Evolutionary conservation across 2,329 filamentous ascomycete species (phyloP), one percentile per base, ranked within the genome.

Genomic region (Ophiostoma novo-ulmi): DNA sequence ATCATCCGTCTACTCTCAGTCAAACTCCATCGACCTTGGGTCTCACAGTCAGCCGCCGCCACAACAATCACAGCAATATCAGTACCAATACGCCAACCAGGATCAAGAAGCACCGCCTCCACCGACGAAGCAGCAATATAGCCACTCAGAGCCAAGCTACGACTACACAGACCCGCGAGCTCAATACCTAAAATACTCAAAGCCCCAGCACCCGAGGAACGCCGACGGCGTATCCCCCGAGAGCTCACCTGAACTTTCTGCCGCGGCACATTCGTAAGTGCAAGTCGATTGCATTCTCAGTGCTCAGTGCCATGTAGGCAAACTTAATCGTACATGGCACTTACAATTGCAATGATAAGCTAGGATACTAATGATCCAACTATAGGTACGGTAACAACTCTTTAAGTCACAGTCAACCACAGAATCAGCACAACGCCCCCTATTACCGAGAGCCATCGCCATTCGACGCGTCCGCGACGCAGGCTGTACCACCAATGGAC

Each of bases 1-100:
- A 7, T 89, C 88, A 41, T 90, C 89, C 20, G 74, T 88, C 66
- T 90, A 91, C 77, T 87, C 88, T 65, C 83, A 86, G 77, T 83
- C 81, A 64, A 86, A 82, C 72, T 82, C 83, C 17, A 76, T 77
- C 38, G 77, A 76, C 13, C 75, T 78, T 17, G 76, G 73, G 63
- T 79, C 80, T 70, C 76, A 78, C 10, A 73, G 76, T 31, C 63
- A 67, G 14, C 35, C 31, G 13, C 41, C 11, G 17, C 36, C 61
- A 26, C 58, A 70, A 10, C 68, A 69, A n/a, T 20, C 17, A 48
- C 17, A 20, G 5, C 44, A 48, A 48, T 26, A 72, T n/a, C 72
- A 77, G 68, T 71, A 63, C 22, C 72, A 77, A 68, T 71, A 66
- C 68, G 70, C n/a, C 64, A 72, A 17, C 52, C 35, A 66, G 5